phyloP scores from a whole-genome alignment of 164 flowering plant species.

The Pachysandra terminalis region DNA sequence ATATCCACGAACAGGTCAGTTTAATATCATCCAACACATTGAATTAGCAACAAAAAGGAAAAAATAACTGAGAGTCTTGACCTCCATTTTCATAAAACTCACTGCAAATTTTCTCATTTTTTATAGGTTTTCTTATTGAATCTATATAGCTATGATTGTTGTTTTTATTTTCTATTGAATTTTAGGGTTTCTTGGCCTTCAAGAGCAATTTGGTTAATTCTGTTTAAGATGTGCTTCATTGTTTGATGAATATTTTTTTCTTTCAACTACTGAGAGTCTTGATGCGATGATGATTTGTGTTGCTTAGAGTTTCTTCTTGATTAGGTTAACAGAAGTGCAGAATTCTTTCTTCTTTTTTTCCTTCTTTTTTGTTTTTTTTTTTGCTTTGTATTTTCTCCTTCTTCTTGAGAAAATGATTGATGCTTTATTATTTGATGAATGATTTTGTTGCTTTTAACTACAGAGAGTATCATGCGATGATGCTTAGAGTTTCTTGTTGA shows the following conservation, averaged over 20 bases:
- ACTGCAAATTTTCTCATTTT: not conserved
- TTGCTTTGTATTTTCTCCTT: not conserved
- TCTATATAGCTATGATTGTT: not conserved
- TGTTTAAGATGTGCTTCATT: not conserved
- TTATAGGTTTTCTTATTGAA: not conserved
- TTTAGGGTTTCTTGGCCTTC: not conserved
- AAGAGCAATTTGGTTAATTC: not conserved
- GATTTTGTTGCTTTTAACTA: too few relatives aligned
- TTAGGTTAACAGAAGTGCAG: not conserved
- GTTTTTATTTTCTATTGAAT: not conserved
- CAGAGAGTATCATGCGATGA: too few relatives aligned
- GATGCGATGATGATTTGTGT: not conserved
- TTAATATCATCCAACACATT: not conserved
- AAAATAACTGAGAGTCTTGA: not conserved
- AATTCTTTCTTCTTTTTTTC: not conserved
- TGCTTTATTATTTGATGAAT: too few relatives aligned
- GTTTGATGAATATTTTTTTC: not conserved
- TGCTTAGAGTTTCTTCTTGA: too few relatives aligned
- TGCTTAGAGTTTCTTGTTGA: too few relatives aligned
- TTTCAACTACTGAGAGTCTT: not conserved
- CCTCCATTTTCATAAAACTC: not conserved
- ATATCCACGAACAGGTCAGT: not conserved
- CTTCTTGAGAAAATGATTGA: too few relatives aligned
- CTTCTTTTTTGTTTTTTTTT: not conserved
- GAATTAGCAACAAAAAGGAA: not conserved